These are phyloP conservation scores for Sporisorium reilianum DNA, from an alignment of 1,284 basidiomycete genomes.

Conservation along the genomic window DNA sequence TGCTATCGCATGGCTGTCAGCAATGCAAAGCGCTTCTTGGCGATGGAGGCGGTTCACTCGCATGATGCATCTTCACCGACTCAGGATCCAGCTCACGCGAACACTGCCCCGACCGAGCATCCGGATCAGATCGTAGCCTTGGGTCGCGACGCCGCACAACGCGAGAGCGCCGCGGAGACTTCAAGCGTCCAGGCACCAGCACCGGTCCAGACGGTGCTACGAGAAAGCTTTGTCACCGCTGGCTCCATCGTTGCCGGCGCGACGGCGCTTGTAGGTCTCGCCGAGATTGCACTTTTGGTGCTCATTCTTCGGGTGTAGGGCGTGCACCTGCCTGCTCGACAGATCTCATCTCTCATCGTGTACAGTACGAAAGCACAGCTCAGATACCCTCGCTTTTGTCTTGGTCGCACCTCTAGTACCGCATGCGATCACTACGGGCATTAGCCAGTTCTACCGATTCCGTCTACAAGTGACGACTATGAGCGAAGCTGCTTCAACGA, in stretches of 20 bases:
- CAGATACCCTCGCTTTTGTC: constrained; percentile 11
- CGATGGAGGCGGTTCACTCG: constrained; percentile 18
- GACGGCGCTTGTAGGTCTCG: constrained; percentile 75
- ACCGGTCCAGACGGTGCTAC: constrained; percentile 73
- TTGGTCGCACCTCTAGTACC: background rate
- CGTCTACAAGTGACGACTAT: no score
- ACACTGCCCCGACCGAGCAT: background rate
- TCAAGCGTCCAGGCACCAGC: constrained; percentile 70
- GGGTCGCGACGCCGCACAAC: background rate
- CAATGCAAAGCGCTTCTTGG: constrained; percentile 54
- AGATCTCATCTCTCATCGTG: no score
- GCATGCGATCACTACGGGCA: background rate
- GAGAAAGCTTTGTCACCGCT: constrained; percentile 82
- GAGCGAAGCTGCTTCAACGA: constrained; percentile 24
- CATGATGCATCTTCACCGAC: background rate
- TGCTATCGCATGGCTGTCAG: constrained; percentile 41
- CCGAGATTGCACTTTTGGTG: constrained; percentile 77
- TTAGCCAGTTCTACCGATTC: no score
- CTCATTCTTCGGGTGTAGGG: constrained; percentile 71
- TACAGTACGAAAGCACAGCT: background rate
- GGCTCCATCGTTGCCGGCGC: constrained; percentile 79
- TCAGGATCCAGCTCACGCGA: background rate
- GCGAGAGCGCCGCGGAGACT: constrained; percentile 70
- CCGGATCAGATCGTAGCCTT: constrained; percentile 33
- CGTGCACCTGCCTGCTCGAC: no score